Percentiles rank a stretch among this genome's conserved stretches.
Conservation (phyloP, 2,329 filamentous ascomycete species). For the Aplosporella prunicola region DNA sequence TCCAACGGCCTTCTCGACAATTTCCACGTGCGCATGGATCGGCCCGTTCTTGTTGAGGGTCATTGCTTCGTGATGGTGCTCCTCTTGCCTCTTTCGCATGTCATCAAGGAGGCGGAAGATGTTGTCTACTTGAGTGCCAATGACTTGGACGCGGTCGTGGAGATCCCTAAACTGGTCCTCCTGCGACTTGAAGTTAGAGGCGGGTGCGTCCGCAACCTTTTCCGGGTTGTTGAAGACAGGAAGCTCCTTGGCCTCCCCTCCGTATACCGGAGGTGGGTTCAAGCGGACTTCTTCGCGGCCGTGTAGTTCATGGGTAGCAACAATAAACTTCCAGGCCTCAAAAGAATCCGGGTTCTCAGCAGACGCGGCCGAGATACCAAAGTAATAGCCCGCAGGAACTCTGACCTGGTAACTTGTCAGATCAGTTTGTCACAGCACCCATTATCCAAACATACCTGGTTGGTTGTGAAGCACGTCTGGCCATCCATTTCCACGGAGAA, state of each 20-base stretch:
- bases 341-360: constrained; percentile 91
- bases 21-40: constrained; percentile 22
- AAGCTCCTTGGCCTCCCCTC: too few species aligned
- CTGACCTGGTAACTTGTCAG: constrained; percentile 43
- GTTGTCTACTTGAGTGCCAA: constrained; percentile 58
- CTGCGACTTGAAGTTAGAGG: too few species aligned
- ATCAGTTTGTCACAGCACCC: background rate
- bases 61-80: constrained; percentile 47
- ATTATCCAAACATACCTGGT: constrained; percentile 41
- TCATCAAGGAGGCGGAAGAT: constrained; percentile 50
- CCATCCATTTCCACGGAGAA: constrained; percentile 78
- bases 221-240: constrained; percentile 24
- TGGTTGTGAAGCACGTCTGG: constrained; percentile 70
- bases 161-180: constrained; percentile 73
- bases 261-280: constrained; percentile 18
- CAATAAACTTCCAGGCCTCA: constrained; percentile 79
- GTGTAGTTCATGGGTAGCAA: constrained; percentile 45
- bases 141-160: constrained; percentile 68
- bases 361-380: constrained; percentile 80
- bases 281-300: constrained; percentile 28
- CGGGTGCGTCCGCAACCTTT: constrained; percentile 15
- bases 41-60: constrained; percentile 17
- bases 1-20: constrained; percentile 36
- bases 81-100: constrained; percentile 43
- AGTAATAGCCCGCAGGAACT: constrained; percentile 71